Base-by-base conservation (phyloP, 352 stramenopile genomes). In the Phytopythium sindhum region DNA sequence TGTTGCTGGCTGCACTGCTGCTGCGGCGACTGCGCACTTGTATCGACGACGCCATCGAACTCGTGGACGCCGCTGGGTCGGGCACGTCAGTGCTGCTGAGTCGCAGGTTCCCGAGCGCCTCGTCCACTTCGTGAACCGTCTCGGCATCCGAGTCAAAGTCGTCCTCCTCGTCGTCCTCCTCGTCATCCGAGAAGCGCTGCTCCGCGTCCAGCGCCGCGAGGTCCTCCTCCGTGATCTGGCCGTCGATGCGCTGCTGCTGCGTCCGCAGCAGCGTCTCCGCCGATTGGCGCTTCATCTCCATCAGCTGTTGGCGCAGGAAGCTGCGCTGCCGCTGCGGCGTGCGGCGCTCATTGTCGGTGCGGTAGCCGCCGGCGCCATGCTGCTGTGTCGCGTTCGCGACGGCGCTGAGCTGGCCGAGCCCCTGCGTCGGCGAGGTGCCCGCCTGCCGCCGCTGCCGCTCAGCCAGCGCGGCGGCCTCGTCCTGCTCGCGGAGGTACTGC, bases 251-350 rank as follows among this genome's bases (percentile, higher is more conserved):
- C 67, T 85, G 78, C 60, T 81, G 71, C 44, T 72, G 70, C 11
- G 54, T 57, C 14, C 67, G 62, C 41, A 76, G 61, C 39, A 91
- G 55, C 50, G 78, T 72, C 50, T 89, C 83, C 10, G 79, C 77
- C 33, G 80, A 90, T 54, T 89, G 75, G 33, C 78, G 72, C 76
- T 91, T 91, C 83, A 91, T 91, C 69, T 91, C 83, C 41, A 87
- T 67, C 21, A 91, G 68, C 61, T 91, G 80, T 50, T 80, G 74
- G 15, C 81, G 77, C 50, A 91, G 37, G 41, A 89, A 91, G 57
- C 81, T 91, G 47, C 77, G 71, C 72, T 91, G 83, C 0, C 78
- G 66, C 75, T 86, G 72, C 54, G 81, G 73, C 29, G 75, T 80
- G 19, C 70, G 59, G 1, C 60, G 69, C 10, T 59, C 44, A 23